Conservation (phyloP, 2,329 filamentous ascomycete genomes). For the Xylariaceae sp. region DNA sequence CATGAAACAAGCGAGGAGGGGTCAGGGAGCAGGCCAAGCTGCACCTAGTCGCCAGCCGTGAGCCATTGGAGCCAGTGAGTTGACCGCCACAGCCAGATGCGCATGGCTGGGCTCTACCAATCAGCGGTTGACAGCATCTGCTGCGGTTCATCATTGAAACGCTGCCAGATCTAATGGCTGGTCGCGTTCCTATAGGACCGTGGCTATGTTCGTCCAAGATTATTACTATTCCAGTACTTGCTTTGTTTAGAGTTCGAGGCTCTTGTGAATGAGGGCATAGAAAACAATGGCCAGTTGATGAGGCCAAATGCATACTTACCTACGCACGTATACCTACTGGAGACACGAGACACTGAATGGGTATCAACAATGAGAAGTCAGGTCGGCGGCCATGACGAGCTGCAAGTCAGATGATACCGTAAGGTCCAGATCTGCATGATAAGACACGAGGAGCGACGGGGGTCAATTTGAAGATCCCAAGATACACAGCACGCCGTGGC, state of each 20-base stretch:
- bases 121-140: constrained; percentile 6
- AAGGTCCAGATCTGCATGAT: too few relatives aligned
- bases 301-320: too few relatives aligned
- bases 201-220: not conserved
- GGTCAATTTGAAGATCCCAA: too few relatives aligned
- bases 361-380: too few relatives aligned
- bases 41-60: not conserved
- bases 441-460: too few relatives aligned
- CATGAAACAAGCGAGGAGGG: constrained; percentile 28
- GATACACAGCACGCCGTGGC: too few relatives aligned
- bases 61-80: not conserved
- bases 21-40: constrained; percentile 18
- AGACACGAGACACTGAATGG: too few relatives aligned
- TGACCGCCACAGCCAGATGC: constrained; percentile 8
- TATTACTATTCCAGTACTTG: not conserved
- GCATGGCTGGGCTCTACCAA: constrained; percentile 7
- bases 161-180: constrained; percentile 3
- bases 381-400: too few relatives aligned
- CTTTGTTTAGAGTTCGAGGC: not conserved
- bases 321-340: too few relatives aligned
- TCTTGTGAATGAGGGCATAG: not conserved
- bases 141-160: constrained; percentile 11
- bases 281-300: not conserved
- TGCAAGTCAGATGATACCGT: too few relatives aligned
- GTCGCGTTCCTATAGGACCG: constrained; percentile 1